Percentiles rank a stretch among this genome's conserved stretches.
Conservation (phyloP, 306 rosid species). For the Malus orientalis region DNA sequence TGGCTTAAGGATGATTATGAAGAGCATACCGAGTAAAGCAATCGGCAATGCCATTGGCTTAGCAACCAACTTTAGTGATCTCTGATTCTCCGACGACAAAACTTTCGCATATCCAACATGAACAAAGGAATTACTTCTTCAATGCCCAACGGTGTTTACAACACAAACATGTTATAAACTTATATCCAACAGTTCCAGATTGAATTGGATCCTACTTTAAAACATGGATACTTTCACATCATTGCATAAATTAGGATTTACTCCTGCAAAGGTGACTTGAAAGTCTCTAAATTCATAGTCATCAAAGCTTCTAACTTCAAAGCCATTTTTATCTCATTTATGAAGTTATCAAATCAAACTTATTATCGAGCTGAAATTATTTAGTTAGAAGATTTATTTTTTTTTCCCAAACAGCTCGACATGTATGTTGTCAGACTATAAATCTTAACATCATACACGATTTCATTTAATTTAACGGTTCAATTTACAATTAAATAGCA, state of each 20-base stretch:
- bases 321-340: neutral
- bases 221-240: neutral
- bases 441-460: neutral
- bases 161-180: neutral
- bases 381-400: neutral
- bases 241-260: neutral
- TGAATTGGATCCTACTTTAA: neutral
- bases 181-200: neutral
- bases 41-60: neutral
- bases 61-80: neutral
- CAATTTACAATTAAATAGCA: too few relatives aligned
- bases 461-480: neutral
- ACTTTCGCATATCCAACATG: neutral
- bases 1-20: neutral
- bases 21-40: neutral
- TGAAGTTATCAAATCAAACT: neutral
- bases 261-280: neutral
- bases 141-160: neutral
- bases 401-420: too few relatives aligned
- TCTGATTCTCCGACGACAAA: neutral
- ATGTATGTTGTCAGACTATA: neutral
- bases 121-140: neutral
- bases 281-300: neutral
- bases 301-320: neutral
- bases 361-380: neutral